Evolutionary conservation across 768 basidiomycete species (phyloP).

Genomic region (Podaxis sp.): DNA sequence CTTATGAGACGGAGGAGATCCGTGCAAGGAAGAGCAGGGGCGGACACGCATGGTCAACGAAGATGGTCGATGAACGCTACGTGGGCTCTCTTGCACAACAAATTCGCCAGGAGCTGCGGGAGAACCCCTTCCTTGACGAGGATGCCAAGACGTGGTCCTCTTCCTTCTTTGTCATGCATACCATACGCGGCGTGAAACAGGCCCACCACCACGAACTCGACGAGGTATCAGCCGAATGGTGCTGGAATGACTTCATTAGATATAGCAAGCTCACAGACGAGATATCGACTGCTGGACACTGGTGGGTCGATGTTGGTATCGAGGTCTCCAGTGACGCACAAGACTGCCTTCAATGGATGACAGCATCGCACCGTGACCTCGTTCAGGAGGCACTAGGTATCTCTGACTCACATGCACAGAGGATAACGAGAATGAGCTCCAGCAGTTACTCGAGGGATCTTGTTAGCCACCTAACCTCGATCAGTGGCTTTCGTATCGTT

Average conservation of each 20-base stretch:
- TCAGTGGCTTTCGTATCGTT: slow-evolving; percentile 29
- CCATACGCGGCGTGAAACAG: slow-evolving; percentile 26
- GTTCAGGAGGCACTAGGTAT: slow-evolving; percentile 18
- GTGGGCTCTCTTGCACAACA: slow-evolving; percentile 12
- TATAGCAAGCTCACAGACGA: background rate
- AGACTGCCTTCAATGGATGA: slow-evolving; percentile 22
- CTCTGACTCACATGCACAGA: slow-evolving; percentile 11
- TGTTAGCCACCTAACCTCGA: slow-evolving; percentile 24
- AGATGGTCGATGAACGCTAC: slow-evolving; percentile 13
- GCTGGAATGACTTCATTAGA: background rate
- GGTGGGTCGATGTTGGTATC: background rate
- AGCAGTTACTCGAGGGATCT: slow-evolving; percentile 25
- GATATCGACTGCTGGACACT: background rate
- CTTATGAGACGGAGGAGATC: slow-evolving; percentile 19
- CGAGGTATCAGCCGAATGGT: background rate
- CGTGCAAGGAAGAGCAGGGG: slow-evolving; percentile 20
- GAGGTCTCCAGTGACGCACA: background rate
- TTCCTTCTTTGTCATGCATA: slow-evolving; percentile 25
- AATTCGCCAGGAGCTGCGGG: slow-evolving; percentile 17
- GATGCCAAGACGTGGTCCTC: background rate
- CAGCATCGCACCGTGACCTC: slow-evolving; percentile 24
- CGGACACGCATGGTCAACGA: slow-evolving; percentile 17
- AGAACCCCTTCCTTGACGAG: background rate
- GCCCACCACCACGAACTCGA: slow-evolving; percentile 15
- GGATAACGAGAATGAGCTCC: slow-evolving; percentile 22